Evolutionary conservation across 805 yeast species (phyloP).

Genomic region (Nakazawaea peltata): DNA sequence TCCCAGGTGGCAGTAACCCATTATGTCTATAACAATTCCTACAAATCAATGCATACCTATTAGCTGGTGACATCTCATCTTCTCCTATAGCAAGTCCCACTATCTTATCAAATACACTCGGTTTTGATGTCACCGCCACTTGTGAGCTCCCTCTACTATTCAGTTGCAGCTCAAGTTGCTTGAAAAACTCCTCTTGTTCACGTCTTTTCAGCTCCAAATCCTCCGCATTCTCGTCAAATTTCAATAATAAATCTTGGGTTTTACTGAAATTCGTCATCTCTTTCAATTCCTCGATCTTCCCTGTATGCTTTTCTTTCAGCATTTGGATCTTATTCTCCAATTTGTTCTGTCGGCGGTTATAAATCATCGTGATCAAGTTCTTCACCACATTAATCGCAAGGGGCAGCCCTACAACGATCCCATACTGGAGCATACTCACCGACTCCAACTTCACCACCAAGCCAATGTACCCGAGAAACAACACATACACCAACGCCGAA

Average conservation of each 20-base stretch:
- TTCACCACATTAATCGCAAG: conserved; percentile 11
- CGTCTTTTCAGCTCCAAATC: conserved; percentile 31
- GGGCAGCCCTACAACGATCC: conserved; percentile 9
- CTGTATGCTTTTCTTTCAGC: conserved; percentile 25
- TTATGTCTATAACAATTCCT: conserved; percentile 58
- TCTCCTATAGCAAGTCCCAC: conserved; percentile 44
- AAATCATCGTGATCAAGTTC: conserved; percentile 12
- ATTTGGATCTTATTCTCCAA: conserved; percentile 13
- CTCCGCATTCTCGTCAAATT: conserved; percentile 47
- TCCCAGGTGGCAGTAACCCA: conserved; percentile 74
- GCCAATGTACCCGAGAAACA: conserved; percentile 17
- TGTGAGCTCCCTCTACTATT: conserved; percentile 25
- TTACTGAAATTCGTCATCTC: conserved; percentile 64
- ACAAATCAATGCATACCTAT: conserved; percentile 69
- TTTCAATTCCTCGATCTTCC: conserved; percentile 25
- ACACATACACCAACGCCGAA: conserved; percentile 14
- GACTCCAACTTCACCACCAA: conserved; percentile 1
- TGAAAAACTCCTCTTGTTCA: conserved; percentile 34
- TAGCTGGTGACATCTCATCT: conserved; percentile 53
- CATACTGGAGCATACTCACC: background rate
- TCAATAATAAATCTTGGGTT: conserved; percentile 63
- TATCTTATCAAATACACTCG: conserved; percentile 29
- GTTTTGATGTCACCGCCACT: too few species aligned
- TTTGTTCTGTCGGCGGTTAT: conserved; percentile 13
- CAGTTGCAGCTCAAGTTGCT: conserved; percentile 18